Conservation (phyloP, 1,139 yeast genomes). For the Magnusiomyces sp. region DNA sequence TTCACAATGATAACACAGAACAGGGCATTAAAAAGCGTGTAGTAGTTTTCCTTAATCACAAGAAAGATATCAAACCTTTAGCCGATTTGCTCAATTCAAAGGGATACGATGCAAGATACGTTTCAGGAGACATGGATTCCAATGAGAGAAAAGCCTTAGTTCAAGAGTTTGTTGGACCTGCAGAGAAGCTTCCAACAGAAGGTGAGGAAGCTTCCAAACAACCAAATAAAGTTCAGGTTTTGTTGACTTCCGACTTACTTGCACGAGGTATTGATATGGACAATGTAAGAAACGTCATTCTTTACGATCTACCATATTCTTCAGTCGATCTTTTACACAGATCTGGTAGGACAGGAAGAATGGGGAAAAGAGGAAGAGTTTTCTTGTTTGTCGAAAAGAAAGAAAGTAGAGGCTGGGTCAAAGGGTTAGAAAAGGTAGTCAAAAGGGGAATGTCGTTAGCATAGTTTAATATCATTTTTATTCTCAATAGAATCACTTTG, state of each 20-base stretch:
- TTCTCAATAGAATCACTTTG: no score
- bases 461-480: background rate
- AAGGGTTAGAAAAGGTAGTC: conserved; percentile 68
- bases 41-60: conserved; percentile 78
- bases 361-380: conserved; percentile 83
- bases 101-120: conserved; percentile 53
- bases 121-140: conserved; percentile 56
- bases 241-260: conserved; percentile 82
- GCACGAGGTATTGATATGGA: conserved; percentile 87
- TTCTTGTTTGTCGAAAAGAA: conserved; percentile 62
- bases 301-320: conserved; percentile 78
- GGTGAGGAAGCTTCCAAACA: conserved; percentile 10
- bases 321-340: conserved; percentile 85
- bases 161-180: conserved; percentile 51
- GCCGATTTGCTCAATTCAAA: conserved; percentile 48
- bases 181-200: conserved; percentile 36
- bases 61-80: conserved; percentile 52
- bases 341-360: conserved; percentile 90
- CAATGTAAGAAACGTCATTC: conserved; percentile 70
- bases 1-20: conserved; percentile 77
- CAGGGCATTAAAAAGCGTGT: conserved; percentile 67
- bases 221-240: conserved; percentile 39
- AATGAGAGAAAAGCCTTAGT: conserved; percentile 51
- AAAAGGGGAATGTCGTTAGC: conserved; percentile 34
- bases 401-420: conserved; percentile 68